Evolutionary conservation across 768 basidiomycete species (phyloP), one percentile per base, ranked within the genome.

Genomic region (Boletus sensibilis): DNA sequence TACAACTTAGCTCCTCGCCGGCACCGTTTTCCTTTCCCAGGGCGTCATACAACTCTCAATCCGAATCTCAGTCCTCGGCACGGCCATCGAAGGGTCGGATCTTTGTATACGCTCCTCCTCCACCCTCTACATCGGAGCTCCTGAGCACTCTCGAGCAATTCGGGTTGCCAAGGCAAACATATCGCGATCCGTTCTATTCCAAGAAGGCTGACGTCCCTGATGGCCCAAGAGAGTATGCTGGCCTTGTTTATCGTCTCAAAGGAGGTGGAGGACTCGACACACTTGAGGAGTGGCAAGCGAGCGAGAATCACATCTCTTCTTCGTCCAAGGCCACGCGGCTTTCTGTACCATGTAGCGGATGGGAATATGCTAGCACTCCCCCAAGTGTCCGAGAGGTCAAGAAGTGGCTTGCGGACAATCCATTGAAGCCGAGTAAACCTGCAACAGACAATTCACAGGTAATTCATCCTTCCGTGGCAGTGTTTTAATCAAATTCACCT

Each of bases 151-250:
- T 86, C 14, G 76, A 79, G 33, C 64, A 68, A 0, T 72, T 81
- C 60, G 78, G 77, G 21, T 68, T 90, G 8, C 80, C 84, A 5
- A 73, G 67, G 44, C 85, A 82, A 61, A 68, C 89, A 23, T 95
- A 97, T 71, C 83, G 79, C 43, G 75, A 81, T n/a, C 90, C 95
- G 0, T 87, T 82, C 71, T 99, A 92, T 66, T 92, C 91, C 7
- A 81, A 82, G 49, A 77, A 78, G 23, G 61, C 63, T 5, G 96
- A 98, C 67, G 79, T 86, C 0, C 88, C 93, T 1, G 78, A 79
- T 33, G 72, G 75, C n/a, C 72, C 86, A 3, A 79, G 84, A 63
- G 88, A 92, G 73, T 94, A 87, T 68, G 93, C 85, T 21, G 94
- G 94, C 0, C 70, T 91, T 1, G 64, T 82, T n/a, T 95, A 88